A percentile compares a stretch with the other conserved stretches of the same genome.
Evolutionary conservation across 495 filamentous ascomycete genomes (phyloP).

Genomic region (Delitschia confertaspora): DNA sequence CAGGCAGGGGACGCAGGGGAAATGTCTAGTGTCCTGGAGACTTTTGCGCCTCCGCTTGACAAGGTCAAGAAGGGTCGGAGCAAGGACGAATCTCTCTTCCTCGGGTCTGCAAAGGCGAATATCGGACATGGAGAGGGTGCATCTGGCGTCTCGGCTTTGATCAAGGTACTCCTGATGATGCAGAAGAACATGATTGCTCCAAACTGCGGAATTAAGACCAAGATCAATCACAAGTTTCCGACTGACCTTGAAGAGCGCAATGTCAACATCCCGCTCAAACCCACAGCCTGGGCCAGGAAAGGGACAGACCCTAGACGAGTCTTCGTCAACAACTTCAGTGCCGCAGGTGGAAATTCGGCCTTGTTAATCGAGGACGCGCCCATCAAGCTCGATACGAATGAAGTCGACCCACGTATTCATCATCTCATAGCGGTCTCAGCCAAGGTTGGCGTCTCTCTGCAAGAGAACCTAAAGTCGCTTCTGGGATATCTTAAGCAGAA

Average conservation of each 20-base stretch:
- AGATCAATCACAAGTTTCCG: slow-evolving; percentile 38
- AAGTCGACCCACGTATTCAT: slow-evolving; percentile 41
- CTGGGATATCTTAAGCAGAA: slow-evolving; percentile 45
- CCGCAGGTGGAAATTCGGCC: slow-evolving; percentile 48
- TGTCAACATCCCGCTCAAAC: slow-evolving; percentile 34
- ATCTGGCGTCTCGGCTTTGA: slow-evolving; percentile 31
- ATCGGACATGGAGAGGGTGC: slow-evolving; percentile 34
- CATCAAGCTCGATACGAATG: slow-evolving; percentile 29
- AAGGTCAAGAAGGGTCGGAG: no score
- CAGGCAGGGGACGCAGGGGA: slow-evolving; percentile 33
- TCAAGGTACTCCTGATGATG: slow-evolving; percentile 37
- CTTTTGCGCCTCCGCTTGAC: no score
- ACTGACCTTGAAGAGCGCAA: slow-evolving; percentile 30
- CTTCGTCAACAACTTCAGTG: slow-evolving; percentile 64
- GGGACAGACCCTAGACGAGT: slow-evolving; percentile 38
- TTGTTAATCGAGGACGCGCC: slow-evolving; percentile 52
- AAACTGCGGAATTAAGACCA: slow-evolving; percentile 34
- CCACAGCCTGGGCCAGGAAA: slow-evolving; percentile 21
- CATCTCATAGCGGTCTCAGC: slow-evolving; percentile 52
- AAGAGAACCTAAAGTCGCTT: slow-evolving; percentile 27
- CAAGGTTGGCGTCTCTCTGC: slow-evolving; percentile 36
- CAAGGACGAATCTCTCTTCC: no score
- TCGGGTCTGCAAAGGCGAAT: slow-evolving; percentile 33
- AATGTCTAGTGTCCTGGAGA: slow-evolving; percentile 28
- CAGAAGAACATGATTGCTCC: slow-evolving; percentile 35